phyloP scores from a whole-genome alignment of 139 green algal species.

The Chlamydomonas incerta region DNA sequence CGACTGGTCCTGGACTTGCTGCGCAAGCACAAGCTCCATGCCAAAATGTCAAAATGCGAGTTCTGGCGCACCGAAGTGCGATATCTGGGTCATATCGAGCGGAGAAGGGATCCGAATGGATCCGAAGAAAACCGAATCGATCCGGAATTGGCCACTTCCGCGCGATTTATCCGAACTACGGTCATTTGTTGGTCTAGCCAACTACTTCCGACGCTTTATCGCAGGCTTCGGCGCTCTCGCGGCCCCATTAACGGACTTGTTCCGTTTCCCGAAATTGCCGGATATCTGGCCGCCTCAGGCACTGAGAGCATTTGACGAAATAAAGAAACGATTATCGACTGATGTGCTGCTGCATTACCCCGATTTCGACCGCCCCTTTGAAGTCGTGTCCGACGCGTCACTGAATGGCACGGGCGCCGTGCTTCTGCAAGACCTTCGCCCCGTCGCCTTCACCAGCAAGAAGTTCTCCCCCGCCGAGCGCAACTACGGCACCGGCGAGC shows the following conservation, averaged over 20 bases:
- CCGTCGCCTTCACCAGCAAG: constrained; percentile 8
- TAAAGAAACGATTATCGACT: neutral
- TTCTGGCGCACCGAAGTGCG: constrained; percentile 42
- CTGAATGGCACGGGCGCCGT: constrained; percentile 8
- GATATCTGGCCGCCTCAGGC: neutral
- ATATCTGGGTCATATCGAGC: constrained; percentile 12
- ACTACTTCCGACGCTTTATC: constrained; percentile 14
- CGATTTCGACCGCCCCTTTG: neutral
- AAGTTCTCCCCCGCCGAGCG: neutral
- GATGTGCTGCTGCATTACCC: constrained; percentile 17
- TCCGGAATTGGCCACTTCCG: neutral
- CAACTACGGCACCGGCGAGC: neutral
- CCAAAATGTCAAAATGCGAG: constrained; percentile 62
- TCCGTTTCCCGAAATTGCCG: neutral
- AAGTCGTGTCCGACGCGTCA: neutral
- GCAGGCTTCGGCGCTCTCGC: neutral
- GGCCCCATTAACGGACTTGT: neutral
- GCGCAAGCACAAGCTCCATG: constrained; percentile 56
- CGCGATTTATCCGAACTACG: neutral
- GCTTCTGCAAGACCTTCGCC: neutral
- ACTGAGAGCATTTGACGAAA: neutral
- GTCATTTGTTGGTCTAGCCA: constrained; percentile 5
- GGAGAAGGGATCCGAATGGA: neutral
- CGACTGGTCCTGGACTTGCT: constrained; percentile 52
- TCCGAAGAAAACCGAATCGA: neutral